Conservation (phyloP, 2,329 filamentous ascomycete genomes). For the Monosporascus cannonballus region DNA sequence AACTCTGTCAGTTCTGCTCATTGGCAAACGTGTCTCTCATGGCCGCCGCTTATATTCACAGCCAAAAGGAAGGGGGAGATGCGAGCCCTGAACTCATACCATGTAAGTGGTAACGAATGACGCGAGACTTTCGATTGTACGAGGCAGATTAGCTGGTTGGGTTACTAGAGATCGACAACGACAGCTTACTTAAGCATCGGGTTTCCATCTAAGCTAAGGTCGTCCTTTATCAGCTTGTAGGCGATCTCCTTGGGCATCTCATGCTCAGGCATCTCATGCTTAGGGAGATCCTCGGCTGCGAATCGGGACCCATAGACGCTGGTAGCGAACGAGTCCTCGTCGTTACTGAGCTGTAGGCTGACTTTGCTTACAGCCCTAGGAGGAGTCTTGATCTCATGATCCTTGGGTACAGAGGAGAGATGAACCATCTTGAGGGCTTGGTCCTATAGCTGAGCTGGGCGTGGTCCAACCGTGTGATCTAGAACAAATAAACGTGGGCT, state of each 20-base stretch:
- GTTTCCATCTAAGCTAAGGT: constrained; percentile 85
- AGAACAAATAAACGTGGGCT: background rate
- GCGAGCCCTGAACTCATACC: constrained; percentile 41
- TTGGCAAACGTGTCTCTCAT: background rate
- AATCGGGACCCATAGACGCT: constrained; percentile 87
- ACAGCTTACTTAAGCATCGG: constrained; percentile 69
- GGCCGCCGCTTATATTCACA: constrained; percentile 3
- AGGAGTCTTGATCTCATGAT: constrained; percentile 20
- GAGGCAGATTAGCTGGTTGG: background rate
- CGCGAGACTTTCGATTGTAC: constrained; percentile 55
- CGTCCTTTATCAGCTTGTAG: constrained; percentile 96
- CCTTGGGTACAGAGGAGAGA: constrained; percentile 36
- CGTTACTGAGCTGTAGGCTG: constrained; percentile 42
- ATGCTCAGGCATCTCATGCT: constrained; percentile 76
- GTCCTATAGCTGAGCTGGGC: background rate
- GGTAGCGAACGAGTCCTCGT: constrained; percentile 58
- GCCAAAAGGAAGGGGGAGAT: constrained; percentile 1
- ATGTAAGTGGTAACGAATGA: constrained; percentile 96
- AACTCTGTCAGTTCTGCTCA: constrained; percentile 5
- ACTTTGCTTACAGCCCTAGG: constrained; percentile 34
- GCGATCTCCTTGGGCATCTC: constrained; percentile 91
- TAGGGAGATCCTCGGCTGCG: constrained; percentile 73
- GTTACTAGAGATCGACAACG: background rate
- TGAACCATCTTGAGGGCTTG: constrained; percentile 42
- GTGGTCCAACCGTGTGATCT: background rate